phyloP scores from a whole-genome alignment of 83 land plant species.

The Thuja plicata region DNA sequence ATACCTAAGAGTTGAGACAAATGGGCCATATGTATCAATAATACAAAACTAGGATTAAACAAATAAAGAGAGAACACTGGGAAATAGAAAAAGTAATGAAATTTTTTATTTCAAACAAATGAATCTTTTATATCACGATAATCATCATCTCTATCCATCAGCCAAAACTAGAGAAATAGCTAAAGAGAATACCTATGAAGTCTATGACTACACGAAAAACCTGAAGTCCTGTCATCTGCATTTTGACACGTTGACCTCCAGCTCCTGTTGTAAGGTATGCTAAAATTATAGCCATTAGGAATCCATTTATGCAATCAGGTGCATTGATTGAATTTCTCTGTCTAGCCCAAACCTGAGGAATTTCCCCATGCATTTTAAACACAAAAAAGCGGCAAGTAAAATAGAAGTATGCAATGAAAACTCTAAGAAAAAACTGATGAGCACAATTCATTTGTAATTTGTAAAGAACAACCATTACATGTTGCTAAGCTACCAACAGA shows the following conservation, averaged over 20 bases:
- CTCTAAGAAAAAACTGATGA: not conserved
- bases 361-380: not conserved
- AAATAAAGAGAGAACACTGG: no score
- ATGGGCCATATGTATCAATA: not conserved
- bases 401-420: not conserved
- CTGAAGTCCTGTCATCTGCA: conserved; percentile 67
- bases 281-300: conserved; percentile 60
- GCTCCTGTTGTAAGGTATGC: conserved; percentile 52
- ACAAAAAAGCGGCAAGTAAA: not conserved
- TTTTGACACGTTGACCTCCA: conserved; percentile 48
- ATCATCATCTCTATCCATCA: not conserved
- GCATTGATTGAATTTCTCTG: conserved; percentile 56
- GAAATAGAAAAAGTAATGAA: not conserved
- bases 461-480: not conserved
- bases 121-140: not conserved
- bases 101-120: not conserved
- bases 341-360: conserved; percentile 81
- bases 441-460: conserved; percentile 1
- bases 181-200: conserved; percentile 56
- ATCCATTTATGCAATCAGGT: conserved; percentile 81
- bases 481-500: not conserved
- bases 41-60: not conserved
- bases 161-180: not conserved
- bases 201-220: conserved; percentile 72
- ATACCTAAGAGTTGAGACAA: not conserved